These are phyloP conservation scores for Penicillium digitatum DNA, from an alignment of 2,329 filamentous ascomycete species.

Conservation along the genomic window DNA sequence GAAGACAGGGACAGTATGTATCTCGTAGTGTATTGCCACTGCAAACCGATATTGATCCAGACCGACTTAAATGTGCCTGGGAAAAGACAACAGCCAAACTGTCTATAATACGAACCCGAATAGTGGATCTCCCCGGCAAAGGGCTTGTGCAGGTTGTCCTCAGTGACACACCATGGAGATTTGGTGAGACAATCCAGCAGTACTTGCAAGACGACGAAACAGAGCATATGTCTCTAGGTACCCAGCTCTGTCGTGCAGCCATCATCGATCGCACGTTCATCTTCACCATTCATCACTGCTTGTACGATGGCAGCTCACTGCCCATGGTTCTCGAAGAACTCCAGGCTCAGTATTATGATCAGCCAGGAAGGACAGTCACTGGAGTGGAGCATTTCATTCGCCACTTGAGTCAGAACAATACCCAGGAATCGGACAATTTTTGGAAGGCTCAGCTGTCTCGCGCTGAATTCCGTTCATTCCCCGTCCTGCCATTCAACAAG, in stretches of 20 bases:
- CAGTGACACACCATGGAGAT: not conserved
- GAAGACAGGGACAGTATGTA: not conserved
- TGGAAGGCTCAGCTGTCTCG: not conserved
- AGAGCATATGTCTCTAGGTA: not conserved
- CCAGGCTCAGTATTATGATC: not conserved
- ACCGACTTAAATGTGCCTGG: not conserved
- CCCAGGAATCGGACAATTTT: not conserved
- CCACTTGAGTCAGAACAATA: not conserved
- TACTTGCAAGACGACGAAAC: not conserved
- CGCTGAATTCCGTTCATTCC: not conserved
- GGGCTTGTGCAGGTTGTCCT: constrained; percentile 1
- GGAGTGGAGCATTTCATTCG: not conserved
- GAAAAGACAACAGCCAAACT: not conserved
- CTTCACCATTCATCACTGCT: not conserved
- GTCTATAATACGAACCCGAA: constrained; percentile 1
- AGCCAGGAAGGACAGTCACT: not conserved
- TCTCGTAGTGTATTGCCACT: not conserved
- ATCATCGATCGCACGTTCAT: not conserved
- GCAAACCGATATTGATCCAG: not conserved
- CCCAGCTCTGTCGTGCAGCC: not conserved
- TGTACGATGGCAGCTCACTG: not conserved
- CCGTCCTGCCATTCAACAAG: not conserved
- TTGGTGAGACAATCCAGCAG: not conserved
- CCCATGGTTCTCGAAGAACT: not conserved
- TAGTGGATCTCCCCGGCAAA: not conserved